These are phyloP conservation scores for Gamarada debralockiae DNA, from an alignment of 495 filamentous ascomycete species.

Conservation along the genomic window DNA sequence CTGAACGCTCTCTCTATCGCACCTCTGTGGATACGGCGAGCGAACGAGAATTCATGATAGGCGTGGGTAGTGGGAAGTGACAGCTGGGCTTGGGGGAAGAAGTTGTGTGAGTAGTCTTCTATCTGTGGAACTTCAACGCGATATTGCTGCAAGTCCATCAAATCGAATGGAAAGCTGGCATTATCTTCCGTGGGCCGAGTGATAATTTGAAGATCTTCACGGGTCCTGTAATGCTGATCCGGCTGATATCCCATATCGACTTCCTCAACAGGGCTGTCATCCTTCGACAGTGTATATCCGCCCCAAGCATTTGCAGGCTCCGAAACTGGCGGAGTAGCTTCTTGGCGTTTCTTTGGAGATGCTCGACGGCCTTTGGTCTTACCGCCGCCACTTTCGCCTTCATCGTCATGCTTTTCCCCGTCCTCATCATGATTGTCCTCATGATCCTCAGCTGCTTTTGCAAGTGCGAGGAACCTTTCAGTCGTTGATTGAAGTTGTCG, in stretches of 20 bases:
- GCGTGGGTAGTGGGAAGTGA: conserved; percentile 42
- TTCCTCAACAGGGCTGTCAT: conserved; percentile 13
- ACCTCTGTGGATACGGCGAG: conserved; percentile 63
- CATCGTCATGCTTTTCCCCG: conserved; percentile 1
- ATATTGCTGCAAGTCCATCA: conserved; percentile 22
- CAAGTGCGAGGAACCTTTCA: conserved; percentile 40
- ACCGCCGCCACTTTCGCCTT: not conserved
- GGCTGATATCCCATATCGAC: conserved; percentile 8
- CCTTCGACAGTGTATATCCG: conserved; percentile 3
- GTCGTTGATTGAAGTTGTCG: conserved; percentile 40
- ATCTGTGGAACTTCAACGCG: conserved; percentile 20
- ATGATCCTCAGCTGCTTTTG: conserved; percentile 33
- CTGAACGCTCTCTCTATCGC: conserved; percentile 58
- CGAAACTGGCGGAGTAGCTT: not conserved
- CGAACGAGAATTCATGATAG: conserved; percentile 65
- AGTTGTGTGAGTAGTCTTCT: conserved; percentile 18
- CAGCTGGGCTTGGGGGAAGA: conserved; percentile 21
- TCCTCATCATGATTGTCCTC: conserved; percentile 29
- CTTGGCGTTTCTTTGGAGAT: conserved; percentile 7
- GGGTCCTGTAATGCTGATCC: conserved; percentile 6
- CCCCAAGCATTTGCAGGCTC: conserved; percentile 10
- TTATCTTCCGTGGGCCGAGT: conserved; percentile 24
- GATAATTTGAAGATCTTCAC: conserved; percentile 23
- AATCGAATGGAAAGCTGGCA: conserved; percentile 28
- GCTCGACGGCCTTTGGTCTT: conserved; percentile 1